Base-by-base conservation (phyloP, 805 yeast species). In the Wickerhamomyces kurtzmanii region DNA sequence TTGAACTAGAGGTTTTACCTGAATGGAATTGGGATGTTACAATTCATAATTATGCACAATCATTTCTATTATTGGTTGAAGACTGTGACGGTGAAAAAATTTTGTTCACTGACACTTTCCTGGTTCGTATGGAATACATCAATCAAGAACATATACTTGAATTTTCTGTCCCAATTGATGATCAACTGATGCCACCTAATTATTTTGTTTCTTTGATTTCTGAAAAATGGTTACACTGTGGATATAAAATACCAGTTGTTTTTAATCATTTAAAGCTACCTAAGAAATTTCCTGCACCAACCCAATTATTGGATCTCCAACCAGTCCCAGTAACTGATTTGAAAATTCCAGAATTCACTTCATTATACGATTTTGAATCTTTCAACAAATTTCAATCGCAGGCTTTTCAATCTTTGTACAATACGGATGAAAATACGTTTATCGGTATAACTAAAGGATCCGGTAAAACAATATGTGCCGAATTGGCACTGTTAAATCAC, bases 191-290 rank as follows among this genome's bases (percentile, higher is more conserved):
- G 10, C 81, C 87, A 1, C 95, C 96, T 0, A 76, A 73, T 39
- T 75, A 79, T 38, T 84, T 80, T 49, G 65, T 86, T 5, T 62
- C 79, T 0, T 49, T 87, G 9, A 53, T 80, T 3, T 84, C 94
- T 32, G 94, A 87, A 32, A 71, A 65, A 33, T 91, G 97, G 98
- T 53, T 86, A 5, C 87, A 83, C 36, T 72, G 85, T 32, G 82
- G 71, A 31, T 59, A 65, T 36, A 70, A 68, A 33, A 47, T 68
- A 2, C 83, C 95, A 0, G 59, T 85, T 1, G 51, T 72, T 31
- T 53, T 84, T 34, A 55, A 61, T 18, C 46, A 57, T 14, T 38
- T 81, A 30, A 58, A 54, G 19, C 28, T 74, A 5, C 95, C 94
- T 5, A 67, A 70, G 42, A 68, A 68, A 38, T 71, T 77, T 32